Base-by-base conservation (phyloP, 1,284 basidiomycete genomes). In the Cryptococcus sp. region DNA sequence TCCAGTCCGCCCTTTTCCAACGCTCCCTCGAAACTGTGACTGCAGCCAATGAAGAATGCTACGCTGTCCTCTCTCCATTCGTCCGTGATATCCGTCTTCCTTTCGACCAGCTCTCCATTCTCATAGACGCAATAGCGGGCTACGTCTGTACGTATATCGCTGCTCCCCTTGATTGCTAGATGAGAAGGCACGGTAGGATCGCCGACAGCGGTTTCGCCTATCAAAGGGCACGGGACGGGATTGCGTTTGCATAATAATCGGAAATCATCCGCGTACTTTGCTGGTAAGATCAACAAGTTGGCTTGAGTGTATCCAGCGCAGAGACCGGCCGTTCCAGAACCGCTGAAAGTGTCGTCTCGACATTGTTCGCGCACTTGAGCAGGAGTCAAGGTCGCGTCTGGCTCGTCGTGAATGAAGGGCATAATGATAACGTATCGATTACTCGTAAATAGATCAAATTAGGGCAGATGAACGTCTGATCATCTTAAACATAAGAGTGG, bases 101-200 rank as follows among this genome's bases (percentile, higher is more conserved):
- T 44, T 16, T 44, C 41, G 2, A 44, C 41, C 41, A 44, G 41
- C 15, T 44, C 41, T 8, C 41, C 41, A 6, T 44, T 44, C 41
- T 44, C 41, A 22, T 44, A 44, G 6, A 44, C 41, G 22, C 41
- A 44, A 16, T 44, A 44, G 8, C 22, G n/a, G 41, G n/a, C 41
- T n/a, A 44, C 41, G 41, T 44, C 41, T n/a, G 41, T 44, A n/a
- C 41, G 41, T 19, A 44, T 44, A 44, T 44, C 41, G 41, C 41
- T 44, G 8, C 29, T 34, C 29, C 29, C 29, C n/a, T n/a, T 22
- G 11, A 8, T 44, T 8, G 41, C 41, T 6, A 44, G 15, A n/a
- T 44, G 41, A 3, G n/a, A 4, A 11, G 41, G 41, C 1, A 44
- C 41, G 22, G 41, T 44, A 4, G 41, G 41, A 44, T 44, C 41